phyloP scores from a whole-genome alignment of 768 basidiomycete genomes.

The Mycena filopes region DNA sequence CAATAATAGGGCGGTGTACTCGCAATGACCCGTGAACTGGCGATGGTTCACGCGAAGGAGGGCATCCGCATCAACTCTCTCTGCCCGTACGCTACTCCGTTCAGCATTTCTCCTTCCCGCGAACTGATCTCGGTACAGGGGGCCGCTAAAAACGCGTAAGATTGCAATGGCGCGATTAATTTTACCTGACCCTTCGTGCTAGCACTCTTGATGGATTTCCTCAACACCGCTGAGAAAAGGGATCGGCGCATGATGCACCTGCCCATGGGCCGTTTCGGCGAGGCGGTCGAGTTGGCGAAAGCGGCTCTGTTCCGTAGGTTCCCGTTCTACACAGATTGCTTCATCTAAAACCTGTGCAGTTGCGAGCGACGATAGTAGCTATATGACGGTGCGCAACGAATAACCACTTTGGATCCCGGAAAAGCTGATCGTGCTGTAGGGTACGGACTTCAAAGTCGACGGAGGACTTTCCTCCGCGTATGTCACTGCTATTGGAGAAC shows the following conservation, averaged over 20 bases:
- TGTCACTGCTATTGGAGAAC: conserved; percentile 89
- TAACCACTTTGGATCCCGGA: not conserved
- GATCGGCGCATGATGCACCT: conserved; percentile 90
- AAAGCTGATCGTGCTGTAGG: conserved; percentile 52
- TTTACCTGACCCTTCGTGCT: conserved; percentile 24
- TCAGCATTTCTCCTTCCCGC: not conserved
- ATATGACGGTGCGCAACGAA: conserved; percentile 79
- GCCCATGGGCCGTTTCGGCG: conserved; percentile 97
- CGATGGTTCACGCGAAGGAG: conserved; percentile 97
- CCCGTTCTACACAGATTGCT: no score
- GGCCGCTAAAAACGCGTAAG: conserved; percentile 94
- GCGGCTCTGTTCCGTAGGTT: conserved; percentile 91
- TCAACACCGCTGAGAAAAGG: conserved; percentile 95
- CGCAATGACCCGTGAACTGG: conserved; percentile 97
- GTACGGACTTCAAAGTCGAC: conserved; percentile 95
- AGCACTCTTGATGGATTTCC: conserved; percentile 98
- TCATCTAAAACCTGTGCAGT: conserved; percentile 53
- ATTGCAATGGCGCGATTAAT: conserved; percentile 11
- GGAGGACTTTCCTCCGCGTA: conserved; percentile 94
- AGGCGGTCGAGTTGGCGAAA: conserved; percentile 94
- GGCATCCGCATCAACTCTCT: conserved; percentile 96
- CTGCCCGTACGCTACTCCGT: conserved; percentile 78
- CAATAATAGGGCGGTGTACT: conserved; percentile 88
- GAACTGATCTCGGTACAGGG: conserved; percentile 57
- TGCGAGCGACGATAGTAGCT: conserved; percentile 96